Evolutionary conservation across 2,329 filamentous ascomycete genomes (phyloP), one percentile per base, ranked within the genome.

Genomic region (Ophiostoma ulmi): DNA sequence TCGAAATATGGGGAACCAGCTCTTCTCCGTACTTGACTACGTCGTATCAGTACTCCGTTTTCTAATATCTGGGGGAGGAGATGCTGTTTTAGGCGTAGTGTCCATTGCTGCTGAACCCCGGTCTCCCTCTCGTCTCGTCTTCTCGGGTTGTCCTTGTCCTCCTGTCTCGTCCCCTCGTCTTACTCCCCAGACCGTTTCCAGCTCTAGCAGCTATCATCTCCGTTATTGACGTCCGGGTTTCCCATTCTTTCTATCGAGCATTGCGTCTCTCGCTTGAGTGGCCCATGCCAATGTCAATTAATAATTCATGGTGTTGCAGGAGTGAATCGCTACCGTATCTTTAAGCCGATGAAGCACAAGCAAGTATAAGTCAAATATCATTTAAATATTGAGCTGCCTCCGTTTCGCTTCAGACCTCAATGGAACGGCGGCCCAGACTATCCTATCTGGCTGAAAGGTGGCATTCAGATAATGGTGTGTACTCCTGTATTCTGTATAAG

Each of bases 401-500:
- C n/a, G 52, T 58, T 22, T 58, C 52, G 52, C 52, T 58, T 58
- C n/a, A 58, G 52, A 22, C 52, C n/a, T 11, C 52, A 26, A 58
- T 58, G 52, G 52, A 58, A 58, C 22, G 13, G 52, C 52, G 52
- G 52, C 52, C 13, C 52, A 58, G n/a, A 26, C 22, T 58, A n/a
- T 58, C 52, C 52, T 58, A 58, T 58, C 52, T 58, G 52, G 14
- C 52, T 26, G n/a, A 58, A 48, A 58, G 52, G 52, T 58, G 52
- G 52, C 52, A 58, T 14, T 13, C 22, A 58, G 52, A 58, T 58
- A 22, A 58, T 58, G 52, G 52, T 58, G 52, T 58, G n/a, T 22
- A 58, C 52, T 58, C 52, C 52, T 31, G n/a, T 11, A 2, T 26
- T 17, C n/a, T 26, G n/a, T 11, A 22, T 22, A 10, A 26, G n/a